Evolutionary conservation across 106 monocot species (phyloP).

Genomic region (Dendrobium catenatum): DNA sequence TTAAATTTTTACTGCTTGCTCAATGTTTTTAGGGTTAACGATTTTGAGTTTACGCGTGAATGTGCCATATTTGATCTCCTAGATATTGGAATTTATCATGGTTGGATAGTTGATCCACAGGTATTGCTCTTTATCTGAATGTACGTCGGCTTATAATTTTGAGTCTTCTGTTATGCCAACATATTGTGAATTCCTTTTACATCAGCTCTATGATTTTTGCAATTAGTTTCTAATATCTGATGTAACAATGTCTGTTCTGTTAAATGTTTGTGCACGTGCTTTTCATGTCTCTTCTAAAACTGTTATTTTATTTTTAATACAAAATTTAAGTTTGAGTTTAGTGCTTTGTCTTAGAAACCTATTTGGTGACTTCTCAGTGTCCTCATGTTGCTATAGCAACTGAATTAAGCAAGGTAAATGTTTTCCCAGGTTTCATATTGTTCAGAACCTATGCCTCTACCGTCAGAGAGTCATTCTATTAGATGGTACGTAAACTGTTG

Average conservation of each 20-base stretch:
- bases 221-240: background rate
- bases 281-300: background rate
- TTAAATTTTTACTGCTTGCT: background rate
- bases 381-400: background rate
- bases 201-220: background rate
- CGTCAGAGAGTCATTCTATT: background rate
- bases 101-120: conserved; percentile 98
- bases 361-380: background rate
- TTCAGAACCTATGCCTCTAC: background rate
- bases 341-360: background rate
- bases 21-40: conserved; percentile 61
- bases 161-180: background rate
- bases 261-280: background rate
- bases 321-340: background rate
- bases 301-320: background rate
- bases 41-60: conserved; percentile 89
- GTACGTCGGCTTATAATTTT: background rate
- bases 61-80: conserved; percentile 97
- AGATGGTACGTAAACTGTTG: background rate
- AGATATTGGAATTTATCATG: conserved; percentile 89
- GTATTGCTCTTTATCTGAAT: conserved; percentile 18
- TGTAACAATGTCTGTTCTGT: background rate
- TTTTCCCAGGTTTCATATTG: background rate
- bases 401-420: background rate
- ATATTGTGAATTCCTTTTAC: background rate